Evolutionary conservation across 257 asterid species (phyloP).

Genomic region (Solanum lycopersicoides): DNA sequence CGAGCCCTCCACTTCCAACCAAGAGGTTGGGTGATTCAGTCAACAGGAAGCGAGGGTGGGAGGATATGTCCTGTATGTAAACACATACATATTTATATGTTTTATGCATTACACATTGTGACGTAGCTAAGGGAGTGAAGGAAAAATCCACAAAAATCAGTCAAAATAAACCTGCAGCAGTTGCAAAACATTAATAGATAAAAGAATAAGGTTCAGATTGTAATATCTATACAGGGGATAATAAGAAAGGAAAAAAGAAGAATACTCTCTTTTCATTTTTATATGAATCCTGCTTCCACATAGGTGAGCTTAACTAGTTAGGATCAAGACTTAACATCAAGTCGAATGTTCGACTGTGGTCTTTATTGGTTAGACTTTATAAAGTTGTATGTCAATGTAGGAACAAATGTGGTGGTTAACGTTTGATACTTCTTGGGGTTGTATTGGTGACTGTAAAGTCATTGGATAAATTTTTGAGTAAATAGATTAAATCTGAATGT

Average conservation of each 20-base stretch:
- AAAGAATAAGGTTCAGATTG: not conserved
- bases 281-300: not conserved
- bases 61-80: not conserved
- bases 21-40: not conserved
- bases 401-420: not conserved
- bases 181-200: not conserved
- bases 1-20: not conserved
- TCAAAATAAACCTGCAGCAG: not conserved
- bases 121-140: not conserved
- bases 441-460: not conserved
- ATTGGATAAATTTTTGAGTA: not conserved
- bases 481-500: not conserved
- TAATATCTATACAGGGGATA: too few species aligned
- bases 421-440: not conserved
- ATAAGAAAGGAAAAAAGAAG: too few species aligned
- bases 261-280: too few species aligned
- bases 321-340: not conserved
- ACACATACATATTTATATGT: not conserved
- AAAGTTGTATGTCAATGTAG: not conserved
- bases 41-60: not conserved
- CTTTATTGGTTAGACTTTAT: not conserved
- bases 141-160: not conserved
- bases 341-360: not conserved
- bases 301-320: not conserved
- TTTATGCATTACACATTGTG: not conserved